These are phyloP conservation scores for Teratosphaeria zuluensis DNA, from an alignment of 2,329 filamentous ascomycete genomes.

Conservation along the genomic window DNA sequence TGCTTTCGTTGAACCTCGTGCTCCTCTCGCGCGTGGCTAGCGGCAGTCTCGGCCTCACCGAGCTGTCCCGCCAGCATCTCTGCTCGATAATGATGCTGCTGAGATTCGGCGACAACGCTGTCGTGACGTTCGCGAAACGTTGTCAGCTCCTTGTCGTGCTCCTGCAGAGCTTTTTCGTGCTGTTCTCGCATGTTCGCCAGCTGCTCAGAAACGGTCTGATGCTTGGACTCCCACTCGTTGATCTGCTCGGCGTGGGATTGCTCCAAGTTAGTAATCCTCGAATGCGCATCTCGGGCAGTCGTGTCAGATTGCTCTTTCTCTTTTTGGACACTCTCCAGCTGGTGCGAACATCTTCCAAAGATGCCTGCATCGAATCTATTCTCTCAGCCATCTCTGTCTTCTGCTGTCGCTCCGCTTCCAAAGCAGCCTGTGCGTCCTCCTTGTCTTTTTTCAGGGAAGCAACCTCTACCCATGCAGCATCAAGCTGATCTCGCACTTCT, in stretches of 20 bases:
- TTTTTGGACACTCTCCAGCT: constrained; percentile 2
- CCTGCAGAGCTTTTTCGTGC: constrained; percentile 4
- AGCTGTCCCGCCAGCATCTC: constrained; percentile 4
- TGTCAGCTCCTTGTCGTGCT: constrained; percentile 8
- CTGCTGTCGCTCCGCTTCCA: constrained; percentile 3
- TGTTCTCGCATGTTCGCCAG: constrained; percentile 1
- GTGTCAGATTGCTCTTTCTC: constrained; percentile 3
- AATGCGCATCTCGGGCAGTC: neutral
- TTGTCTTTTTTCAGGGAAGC: neutral
- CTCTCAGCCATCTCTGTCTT: constrained; percentile 7
- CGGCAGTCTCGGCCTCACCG: constrained; percentile 8
- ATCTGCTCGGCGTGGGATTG: neutral
- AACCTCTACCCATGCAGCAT: constrained; percentile 1
- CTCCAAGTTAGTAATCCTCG: neutral
- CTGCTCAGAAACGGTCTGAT: neutral
- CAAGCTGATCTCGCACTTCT: constrained; percentile 2
- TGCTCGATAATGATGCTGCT: constrained; percentile 2
- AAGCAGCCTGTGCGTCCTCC: constrained; percentile 1
- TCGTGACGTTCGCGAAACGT: constrained; percentile 8
- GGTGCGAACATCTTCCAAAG: constrained; percentile 7
- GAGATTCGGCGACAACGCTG: constrained; percentile 5
- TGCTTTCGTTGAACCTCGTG: constrained; percentile 4
- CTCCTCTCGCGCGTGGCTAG: constrained; percentile 2
- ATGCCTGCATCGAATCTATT: constrained; percentile 7
- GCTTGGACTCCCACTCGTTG: neutral